Evolutionary conservation across 2,329 filamentous ascomycete genomes (phyloP).

Genomic region (Fusarium newnesense): DNA sequence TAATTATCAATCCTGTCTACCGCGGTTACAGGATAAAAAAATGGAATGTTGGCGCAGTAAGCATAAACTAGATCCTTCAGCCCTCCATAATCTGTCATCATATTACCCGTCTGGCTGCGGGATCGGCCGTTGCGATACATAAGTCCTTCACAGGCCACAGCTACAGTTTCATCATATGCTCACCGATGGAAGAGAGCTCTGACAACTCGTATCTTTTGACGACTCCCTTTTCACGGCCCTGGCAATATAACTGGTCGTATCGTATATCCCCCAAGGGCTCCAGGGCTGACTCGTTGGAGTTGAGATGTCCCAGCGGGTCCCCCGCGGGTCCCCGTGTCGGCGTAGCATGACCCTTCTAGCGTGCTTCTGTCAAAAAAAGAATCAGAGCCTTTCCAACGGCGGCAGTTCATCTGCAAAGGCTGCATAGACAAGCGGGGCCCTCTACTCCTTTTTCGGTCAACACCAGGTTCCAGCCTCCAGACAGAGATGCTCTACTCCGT

Average conservation of each 20-base stretch:
- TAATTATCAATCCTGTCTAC: background rate
- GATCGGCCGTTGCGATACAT: background rate
- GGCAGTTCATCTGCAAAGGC: conserved; percentile 22
- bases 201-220: background rate
- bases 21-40: background rate
- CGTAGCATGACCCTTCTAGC: conserved; percentile 14
- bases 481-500: too few species aligned
- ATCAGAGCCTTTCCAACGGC: conserved; percentile 23
- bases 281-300: conserved; percentile 15
- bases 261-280: conserved; percentile 1
- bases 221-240: background rate
- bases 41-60: background rate
- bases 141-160: background rate
- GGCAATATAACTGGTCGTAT: conserved; percentile 5
- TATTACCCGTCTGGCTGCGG: background rate
- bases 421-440: conserved; percentile 24
- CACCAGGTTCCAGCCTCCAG: background rate
- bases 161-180: conserved; percentile 9
- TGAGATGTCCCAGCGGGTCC: conserved; percentile 4
- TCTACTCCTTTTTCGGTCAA: conserved; percentile 10
- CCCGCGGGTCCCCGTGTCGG: background rate
- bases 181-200: background rate
- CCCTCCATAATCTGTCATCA: background rate
- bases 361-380: conserved; percentile 23
- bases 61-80: conserved; percentile 13